Percentiles rank a stretch among this genome's conserved stretches.
These are phyloP conservation scores for Pythium pyrilobum DNA, from an alignment of 352 stramenopile species.

Conservation along the genomic window DNA sequence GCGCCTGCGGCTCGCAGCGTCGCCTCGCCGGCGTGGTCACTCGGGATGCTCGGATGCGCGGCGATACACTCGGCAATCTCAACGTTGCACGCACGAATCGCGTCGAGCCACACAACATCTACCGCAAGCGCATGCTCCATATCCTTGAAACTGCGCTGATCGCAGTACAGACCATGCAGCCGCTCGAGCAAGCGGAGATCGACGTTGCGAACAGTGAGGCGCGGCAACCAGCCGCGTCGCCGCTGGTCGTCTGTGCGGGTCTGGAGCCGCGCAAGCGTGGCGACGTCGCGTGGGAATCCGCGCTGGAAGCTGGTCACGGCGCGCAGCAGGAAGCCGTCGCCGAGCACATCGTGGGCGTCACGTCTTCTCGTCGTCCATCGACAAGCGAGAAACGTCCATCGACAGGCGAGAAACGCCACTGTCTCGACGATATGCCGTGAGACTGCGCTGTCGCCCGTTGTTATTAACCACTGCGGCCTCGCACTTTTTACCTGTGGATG, in stretches of 20 bases:
- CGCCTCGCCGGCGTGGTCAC: background rate
- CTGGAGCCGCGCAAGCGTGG: background rate
- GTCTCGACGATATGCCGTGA: no score
- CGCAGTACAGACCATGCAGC: background rate
- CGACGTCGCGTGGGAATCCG: background rate
- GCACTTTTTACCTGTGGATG: no score
- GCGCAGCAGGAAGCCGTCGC: background rate
- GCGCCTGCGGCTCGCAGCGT: background rate
- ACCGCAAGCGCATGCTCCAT: background rate
- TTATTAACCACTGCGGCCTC: no score
- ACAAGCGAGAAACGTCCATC: no score
- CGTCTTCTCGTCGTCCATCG: no score
- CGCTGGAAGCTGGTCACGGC: background rate
- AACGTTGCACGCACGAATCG: background rate
- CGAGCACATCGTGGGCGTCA: no score
- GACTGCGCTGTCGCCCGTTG: no score
- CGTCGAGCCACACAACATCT: background rate
- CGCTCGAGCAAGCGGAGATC: background rate
- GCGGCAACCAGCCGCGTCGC: background rate
- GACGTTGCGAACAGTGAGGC: background rate
- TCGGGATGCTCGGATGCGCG: background rate
- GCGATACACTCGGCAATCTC: background rate
- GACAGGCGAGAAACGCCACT: background rate
- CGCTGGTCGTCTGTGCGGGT: no score
- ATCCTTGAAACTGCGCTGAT: background rate